A percentile compares a stretch with the other conserved stretches of the same genome.
Conservation (phyloP, 495 filamentous ascomycete genomes). For the Entonaema liquescens region DNA sequence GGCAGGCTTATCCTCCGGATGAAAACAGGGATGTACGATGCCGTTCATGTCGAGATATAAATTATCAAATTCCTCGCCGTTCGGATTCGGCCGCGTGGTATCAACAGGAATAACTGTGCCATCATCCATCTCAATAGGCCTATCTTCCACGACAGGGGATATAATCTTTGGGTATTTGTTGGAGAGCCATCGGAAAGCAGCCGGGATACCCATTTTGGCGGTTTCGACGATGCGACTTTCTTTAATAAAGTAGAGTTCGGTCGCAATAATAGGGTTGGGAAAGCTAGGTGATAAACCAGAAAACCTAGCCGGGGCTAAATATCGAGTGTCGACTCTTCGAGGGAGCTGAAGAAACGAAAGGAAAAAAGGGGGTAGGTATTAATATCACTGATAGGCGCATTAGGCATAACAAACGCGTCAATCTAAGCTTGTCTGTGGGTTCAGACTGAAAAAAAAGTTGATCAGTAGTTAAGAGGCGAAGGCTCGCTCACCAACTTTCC, state of each 20-base stretch:
- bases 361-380: slow-evolving; percentile 49
- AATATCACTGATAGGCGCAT: slow-evolving; percentile 15
- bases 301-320: slow-evolving; percentile 21
- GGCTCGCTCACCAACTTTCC: slow-evolving; percentile 8
- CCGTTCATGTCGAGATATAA: slow-evolving; percentile 99
- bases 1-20: slow-evolving; percentile 91
- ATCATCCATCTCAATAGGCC: slow-evolving; percentile 75
- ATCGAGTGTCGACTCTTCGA: slow-evolving; percentile 11
- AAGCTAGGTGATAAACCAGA: neutral
- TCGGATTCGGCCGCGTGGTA: slow-evolving; percentile 85
- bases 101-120: slow-evolving; percentile 86
- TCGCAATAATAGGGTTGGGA: slow-evolving; percentile 2
- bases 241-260: slow-evolving; percentile 3
- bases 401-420: neutral
- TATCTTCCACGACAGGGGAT: slow-evolving; percentile 86
- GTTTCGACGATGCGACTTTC: slow-evolving; percentile 8
- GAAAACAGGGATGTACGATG: slow-evolving; percentile 98
- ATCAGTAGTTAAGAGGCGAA: slow-evolving; percentile 1
- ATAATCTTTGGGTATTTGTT: slow-evolving; percentile 98
- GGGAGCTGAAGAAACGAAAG: slow-evolving; percentile 25
- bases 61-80: slow-evolving; percentile 98
- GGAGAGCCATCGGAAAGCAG: slow-evolving; percentile 91
- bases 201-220: slow-evolving; percentile 88
- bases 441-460: slow-evolving; percentile 9
- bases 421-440: slow-evolving; percentile 7